Evolutionary conservation across 331 rosid genomes (phyloP).

Genomic region (Rhamnella rubrinervis): DNA sequence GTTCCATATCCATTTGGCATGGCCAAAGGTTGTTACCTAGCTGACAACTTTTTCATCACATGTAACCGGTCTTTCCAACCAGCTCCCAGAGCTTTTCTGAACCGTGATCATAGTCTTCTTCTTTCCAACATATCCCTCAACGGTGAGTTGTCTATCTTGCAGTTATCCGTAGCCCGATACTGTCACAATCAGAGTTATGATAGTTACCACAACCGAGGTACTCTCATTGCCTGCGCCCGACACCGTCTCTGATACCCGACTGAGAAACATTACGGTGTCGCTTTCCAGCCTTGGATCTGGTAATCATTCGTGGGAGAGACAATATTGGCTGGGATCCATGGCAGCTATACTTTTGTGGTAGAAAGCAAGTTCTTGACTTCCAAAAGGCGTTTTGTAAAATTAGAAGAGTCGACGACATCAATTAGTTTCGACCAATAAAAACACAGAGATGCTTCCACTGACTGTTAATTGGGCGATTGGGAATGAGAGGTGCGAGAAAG

Average conservation of each 20-base stretch:
- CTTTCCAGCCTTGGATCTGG: not conserved
- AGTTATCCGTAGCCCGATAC: not conserved
- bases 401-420: too few relatives aligned
- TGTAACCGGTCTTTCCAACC: not conserved
- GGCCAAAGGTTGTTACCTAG: not conserved
- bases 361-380: not conserved
- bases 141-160: not conserved
- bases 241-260: not conserved
- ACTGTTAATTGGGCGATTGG: conserved; percentile 20
- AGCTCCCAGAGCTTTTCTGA: not conserved
- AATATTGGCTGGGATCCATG: not conserved
- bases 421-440: not conserved
- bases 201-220: too few relatives aligned
- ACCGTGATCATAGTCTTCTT: not conserved
- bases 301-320: not conserved
- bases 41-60: not conserved
- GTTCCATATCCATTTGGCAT: conserved; percentile 14
- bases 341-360: conserved; percentile 1
- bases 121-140: not conserved
- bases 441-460: not conserved
- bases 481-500: not conserved
- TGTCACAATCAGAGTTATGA: not conserved
- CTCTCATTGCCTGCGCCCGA: not conserved
- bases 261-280: not conserved
- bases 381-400: too few relatives aligned